Percentiles rank a stretch among this genome's conserved stretches.
Conservation (phyloP, 1,284 basidiomycete species). For the Porogramme epimiltina region DNA sequence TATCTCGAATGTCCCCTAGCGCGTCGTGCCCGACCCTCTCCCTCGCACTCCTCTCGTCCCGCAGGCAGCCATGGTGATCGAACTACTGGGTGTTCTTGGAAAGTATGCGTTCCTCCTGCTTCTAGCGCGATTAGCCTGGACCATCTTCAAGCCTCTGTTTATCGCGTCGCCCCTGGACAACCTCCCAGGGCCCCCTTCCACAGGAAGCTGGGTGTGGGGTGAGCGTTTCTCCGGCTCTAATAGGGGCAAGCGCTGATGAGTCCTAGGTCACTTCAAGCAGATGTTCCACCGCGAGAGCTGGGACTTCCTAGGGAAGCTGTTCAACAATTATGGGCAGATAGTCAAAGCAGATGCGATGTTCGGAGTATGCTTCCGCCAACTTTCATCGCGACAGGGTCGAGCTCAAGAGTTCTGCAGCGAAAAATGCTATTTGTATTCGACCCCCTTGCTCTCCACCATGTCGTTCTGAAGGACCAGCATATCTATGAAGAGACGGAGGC, state of each 20-base stretch:
- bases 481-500: conserved; percentile 26
- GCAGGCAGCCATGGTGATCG: not conserved
- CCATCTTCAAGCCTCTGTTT: not conserved
- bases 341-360: conserved; percentile 2
- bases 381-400: not conserved
- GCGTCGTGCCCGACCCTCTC: not conserved
- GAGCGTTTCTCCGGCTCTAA: not conserved
- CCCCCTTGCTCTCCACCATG: conserved; percentile 28
- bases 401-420: not conserved
- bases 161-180: not conserved
- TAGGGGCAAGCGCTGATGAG: not conserved
- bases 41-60: not conserved
- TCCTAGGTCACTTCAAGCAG: conserved; percentile 12
- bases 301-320: conserved; percentile 8
- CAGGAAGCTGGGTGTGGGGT: not conserved
- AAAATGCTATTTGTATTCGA: conserved; percentile 25
- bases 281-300: conserved; percentile 15
- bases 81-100: not conserved
- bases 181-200: not conserved
- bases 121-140: not conserved
- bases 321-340: conserved; percentile 6
- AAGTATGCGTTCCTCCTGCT: not conserved
- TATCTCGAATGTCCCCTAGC: too few species aligned
- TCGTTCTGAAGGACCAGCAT: conserved; percentile 34
- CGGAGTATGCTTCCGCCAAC: conserved; percentile 1